phyloP scores from a whole-genome alignment of 768 basidiomycete species.

The Tylopilus subfusipes region DNA sequence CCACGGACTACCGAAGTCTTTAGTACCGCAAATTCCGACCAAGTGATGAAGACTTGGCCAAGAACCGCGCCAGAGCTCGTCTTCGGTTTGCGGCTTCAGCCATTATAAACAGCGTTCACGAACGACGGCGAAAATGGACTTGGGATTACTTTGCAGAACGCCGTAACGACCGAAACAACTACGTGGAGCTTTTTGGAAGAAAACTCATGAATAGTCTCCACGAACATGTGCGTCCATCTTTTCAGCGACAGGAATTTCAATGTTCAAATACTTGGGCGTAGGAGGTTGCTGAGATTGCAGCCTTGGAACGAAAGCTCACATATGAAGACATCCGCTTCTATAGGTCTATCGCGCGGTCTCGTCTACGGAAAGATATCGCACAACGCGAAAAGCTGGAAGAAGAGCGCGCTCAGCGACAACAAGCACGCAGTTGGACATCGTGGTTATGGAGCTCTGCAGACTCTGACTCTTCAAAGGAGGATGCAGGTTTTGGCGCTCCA shows the following conservation, averaged over 20 bases:
- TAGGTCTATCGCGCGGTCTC: slow-evolving; percentile 88
- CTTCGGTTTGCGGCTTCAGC: slow-evolving; percentile 77
- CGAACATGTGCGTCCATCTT: slow-evolving; percentile 47
- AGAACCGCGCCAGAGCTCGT: slow-evolving; percentile 63
- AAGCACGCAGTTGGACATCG: slow-evolving; percentile 56
- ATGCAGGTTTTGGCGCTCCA: slow-evolving; percentile 54
- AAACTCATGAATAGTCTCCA: slow-evolving; percentile 54
- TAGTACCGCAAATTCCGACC: slow-evolving; percentile 83
- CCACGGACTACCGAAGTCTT: slow-evolving; percentile 8
- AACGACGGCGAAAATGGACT: slow-evolving; percentile 81
- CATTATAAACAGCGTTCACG: slow-evolving; percentile 78
- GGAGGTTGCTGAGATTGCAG: slow-evolving; percentile 54
- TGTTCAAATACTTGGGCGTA: slow-evolving; percentile 22
- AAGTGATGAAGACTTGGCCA: slow-evolving; percentile 50
- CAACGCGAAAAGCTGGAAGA: slow-evolving; percentile 63
- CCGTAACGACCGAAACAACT: slow-evolving; percentile 80
- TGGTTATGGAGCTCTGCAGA: slow-evolving; percentile 83
- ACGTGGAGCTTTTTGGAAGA: slow-evolving; percentile 82
- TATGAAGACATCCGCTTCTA: slow-evolving; percentile 98
- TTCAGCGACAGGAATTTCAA: background rate
- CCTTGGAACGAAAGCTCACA: slow-evolving; percentile 75
- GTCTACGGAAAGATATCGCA: slow-evolving; percentile 80
- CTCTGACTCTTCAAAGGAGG: slow-evolving; percentile 39
- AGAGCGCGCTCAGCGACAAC: slow-evolving; percentile 55
- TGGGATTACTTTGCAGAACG: slow-evolving; percentile 90